A percentile compares a stretch with the other conserved stretches of the same genome.
These are phyloP conservation scores for Mallotus japonicus DNA, from an alignment of 441 rosid species.

Conservation along the genomic window DNA sequence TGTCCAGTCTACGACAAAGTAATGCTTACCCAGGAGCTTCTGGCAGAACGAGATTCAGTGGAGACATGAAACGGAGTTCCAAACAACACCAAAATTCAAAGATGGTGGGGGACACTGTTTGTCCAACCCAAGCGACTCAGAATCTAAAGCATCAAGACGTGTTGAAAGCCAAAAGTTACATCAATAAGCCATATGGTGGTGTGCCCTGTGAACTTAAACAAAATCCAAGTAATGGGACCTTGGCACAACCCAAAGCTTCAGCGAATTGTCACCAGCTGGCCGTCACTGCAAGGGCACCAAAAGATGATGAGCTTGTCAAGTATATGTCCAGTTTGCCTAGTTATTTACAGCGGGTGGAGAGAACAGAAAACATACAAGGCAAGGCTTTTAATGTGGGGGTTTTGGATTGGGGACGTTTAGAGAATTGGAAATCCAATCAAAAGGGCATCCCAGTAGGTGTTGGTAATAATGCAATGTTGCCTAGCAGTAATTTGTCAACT, in stretches of 20 bases:
- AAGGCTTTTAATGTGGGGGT: conserved; percentile 82
- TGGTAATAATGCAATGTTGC: conserved; percentile 31
- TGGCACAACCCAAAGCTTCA: conserved; percentile 31
- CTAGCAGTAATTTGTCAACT: conserved; percentile 17
- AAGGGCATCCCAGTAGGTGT: conserved; percentile 26
- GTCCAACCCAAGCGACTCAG: conserved; percentile 24
- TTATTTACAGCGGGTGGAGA: conserved; percentile 55
- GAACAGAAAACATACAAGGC: conserved; percentile 43
- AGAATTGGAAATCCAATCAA: conserved; percentile 45
- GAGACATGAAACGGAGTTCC: conserved; percentile 30
- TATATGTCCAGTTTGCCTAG: conserved; percentile 70
- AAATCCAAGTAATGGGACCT: conserved; percentile 26
- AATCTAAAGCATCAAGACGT: conserved; percentile 34
- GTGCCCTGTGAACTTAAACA: conserved; percentile 24
- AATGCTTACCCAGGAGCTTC: conserved; percentile 14
- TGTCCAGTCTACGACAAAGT: conserved; percentile 26
- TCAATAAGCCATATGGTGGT: conserved; percentile 19
- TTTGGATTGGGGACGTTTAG: conserved; percentile 75
- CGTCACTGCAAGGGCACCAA: conserved; percentile 28
- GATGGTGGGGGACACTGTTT: conserved; percentile 36
- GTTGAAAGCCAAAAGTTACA: conserved; percentile 30
- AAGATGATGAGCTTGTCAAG: conserved; percentile 63
- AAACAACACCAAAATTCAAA: conserved; percentile 38
- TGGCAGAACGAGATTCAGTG: conserved; percentile 28
- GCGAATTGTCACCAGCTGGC: conserved; percentile 26